These are phyloP conservation scores for Boletus rufocinnamomeus DNA, from an alignment of 768 basidiomycete species.

Conservation along the genomic window DNA sequence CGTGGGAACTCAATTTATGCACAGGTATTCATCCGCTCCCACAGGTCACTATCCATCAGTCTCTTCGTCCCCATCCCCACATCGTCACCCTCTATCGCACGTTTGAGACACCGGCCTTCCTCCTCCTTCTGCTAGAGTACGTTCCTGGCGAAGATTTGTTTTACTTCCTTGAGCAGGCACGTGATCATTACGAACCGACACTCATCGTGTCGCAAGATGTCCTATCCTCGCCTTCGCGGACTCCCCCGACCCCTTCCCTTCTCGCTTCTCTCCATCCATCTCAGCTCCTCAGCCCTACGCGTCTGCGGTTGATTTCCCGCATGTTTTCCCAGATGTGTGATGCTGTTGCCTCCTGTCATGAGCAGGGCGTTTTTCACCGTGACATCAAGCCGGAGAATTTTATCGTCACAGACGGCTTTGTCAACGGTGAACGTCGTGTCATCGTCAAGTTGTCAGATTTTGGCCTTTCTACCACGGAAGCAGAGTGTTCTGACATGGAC, in stretches of 20 bases:
- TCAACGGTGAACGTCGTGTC: conserved; percentile 78
- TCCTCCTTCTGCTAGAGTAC: conserved; percentile 92
- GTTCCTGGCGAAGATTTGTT: conserved; percentile 97
- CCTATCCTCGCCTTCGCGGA: conserved; percentile 47
- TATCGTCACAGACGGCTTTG: conserved; percentile 84
- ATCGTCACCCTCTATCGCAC: conserved; percentile 95
- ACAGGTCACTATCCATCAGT: conserved; percentile 93
- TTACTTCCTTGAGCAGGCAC: conserved; percentile 96
- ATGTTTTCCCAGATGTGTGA: conserved; percentile 99
- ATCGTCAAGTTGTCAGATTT: conserved; percentile 97
- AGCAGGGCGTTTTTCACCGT: conserved; percentile 87
- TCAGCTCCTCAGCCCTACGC: conserved; percentile 81
- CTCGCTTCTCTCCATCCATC: conserved; percentile 79
- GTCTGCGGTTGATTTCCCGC: conserved; percentile 89
- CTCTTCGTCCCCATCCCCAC: conserved; percentile 84
- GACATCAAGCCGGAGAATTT: conserved; percentile 99
- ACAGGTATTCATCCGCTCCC: conserved; percentile 10
- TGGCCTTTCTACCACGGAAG: conserved; percentile 88
- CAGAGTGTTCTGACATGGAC: conserved; percentile 92
- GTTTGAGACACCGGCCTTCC: conserved; percentile 86
- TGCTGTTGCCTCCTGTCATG: conserved; percentile 93
- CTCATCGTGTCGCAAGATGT: conserved; percentile 23
- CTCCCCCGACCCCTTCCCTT: conserved; percentile 92
- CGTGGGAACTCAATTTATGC: conserved; percentile 9
- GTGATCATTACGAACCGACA: conserved; percentile 75